A percentile compares a stretch with the other conserved stretches of the same genome.
Evolutionary conservation across 208 protist species (phyloP).

Genomic region (Leishmania arabica): DNA sequence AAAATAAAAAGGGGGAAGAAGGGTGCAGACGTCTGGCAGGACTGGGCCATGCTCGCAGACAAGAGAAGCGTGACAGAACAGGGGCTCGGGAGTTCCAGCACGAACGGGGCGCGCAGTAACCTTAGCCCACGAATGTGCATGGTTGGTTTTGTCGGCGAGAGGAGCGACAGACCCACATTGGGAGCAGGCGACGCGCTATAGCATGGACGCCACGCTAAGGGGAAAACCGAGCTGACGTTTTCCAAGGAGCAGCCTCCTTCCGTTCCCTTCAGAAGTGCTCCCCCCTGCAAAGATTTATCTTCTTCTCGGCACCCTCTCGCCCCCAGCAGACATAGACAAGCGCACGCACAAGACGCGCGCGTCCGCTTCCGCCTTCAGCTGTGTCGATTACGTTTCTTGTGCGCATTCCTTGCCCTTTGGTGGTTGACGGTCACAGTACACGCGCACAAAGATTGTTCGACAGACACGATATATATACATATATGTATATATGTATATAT

Average conservation of each 20-base stretch:
- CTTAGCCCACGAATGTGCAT: background rate
- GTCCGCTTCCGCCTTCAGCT: background rate
- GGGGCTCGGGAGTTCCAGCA: background rate
- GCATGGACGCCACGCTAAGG: background rate
- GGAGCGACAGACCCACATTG: background rate
- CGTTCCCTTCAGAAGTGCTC: background rate
- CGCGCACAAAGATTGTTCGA: background rate
- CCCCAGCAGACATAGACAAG: background rate
- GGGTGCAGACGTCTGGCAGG: background rate
- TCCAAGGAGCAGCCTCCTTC: background rate
- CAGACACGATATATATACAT: background rate
- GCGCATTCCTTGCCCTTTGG: background rate
- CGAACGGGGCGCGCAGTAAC: background rate
- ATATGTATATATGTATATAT: background rate
- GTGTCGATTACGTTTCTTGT: background rate
- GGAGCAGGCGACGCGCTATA: background rate
- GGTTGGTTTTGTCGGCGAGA: background rate
- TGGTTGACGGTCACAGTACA: background rate
- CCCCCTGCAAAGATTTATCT: background rate
- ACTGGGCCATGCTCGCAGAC: background rate
- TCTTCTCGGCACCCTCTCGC: background rate
- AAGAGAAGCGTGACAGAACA: background rate
- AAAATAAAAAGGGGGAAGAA: too few relatives aligned
- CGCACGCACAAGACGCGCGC: background rate
- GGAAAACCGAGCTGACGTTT: background rate